Conservation (phyloP, 2,329 filamentous ascomycete species). For the Microdochium paspali region DNA sequence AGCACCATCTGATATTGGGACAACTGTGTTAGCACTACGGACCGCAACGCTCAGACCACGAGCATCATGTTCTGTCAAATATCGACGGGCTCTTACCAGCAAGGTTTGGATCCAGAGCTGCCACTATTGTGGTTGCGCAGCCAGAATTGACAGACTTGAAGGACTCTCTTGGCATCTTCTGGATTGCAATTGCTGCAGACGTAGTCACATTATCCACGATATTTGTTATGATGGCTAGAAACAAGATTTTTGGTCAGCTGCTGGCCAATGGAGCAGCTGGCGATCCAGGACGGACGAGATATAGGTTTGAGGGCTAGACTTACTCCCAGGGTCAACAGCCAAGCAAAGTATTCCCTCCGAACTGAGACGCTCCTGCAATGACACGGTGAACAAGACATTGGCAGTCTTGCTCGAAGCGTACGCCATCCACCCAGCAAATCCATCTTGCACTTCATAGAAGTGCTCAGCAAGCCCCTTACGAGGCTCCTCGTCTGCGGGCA, state of each 20-base stretch:
- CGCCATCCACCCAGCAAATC: slow-evolving; percentile 8
- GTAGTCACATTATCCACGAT: slow-evolving; percentile 3
- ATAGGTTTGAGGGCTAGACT: slow-evolving; percentile 2
- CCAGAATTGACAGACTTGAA: slow-evolving; percentile 12
- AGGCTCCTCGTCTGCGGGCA: slow-evolving; percentile 4
- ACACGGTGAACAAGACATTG: slow-evolving; percentile 6
- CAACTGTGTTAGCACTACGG: slow-evolving; percentile 8
- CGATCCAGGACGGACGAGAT: not conserved
- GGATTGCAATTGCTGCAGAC: not conserved
- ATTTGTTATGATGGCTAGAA: slow-evolving; percentile 6
- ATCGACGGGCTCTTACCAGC: slow-evolving; percentile 4
- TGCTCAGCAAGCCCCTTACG: slow-evolving; percentile 7
- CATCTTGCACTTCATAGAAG: slow-evolving; percentile 5
- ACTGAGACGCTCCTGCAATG: slow-evolving; percentile 7
- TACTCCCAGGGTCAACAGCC: slow-evolving; percentile 11
- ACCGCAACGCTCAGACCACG: no score
- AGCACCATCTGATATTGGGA: slow-evolving; percentile 2
- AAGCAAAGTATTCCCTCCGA: slow-evolving; percentile 7
- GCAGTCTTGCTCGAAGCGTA: slow-evolving; percentile 8
- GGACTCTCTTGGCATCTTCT: not conserved
- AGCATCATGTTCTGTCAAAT: not conserved
- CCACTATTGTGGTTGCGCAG: slow-evolving; percentile 10
- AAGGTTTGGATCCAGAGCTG: slow-evolving; percentile 7
- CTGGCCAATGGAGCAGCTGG: not conserved
- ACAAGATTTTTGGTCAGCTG: not conserved